Conservation (phyloP, 495 filamentous ascomycete genomes). For the Poronia punctata region DNA sequence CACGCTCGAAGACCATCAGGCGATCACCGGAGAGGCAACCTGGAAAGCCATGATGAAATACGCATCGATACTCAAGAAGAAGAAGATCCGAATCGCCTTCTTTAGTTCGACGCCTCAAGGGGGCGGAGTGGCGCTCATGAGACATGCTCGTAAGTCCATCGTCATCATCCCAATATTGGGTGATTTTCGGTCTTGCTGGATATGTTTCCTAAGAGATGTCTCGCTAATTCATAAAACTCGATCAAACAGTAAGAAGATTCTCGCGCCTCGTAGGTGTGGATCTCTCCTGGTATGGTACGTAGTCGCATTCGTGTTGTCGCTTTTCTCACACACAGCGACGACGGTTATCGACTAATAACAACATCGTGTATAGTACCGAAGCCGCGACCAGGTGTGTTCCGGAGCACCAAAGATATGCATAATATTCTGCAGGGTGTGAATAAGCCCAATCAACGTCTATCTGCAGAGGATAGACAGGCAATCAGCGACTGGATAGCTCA, state of each 20-base stretch:
- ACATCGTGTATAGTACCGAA: conserved; percentile 65
- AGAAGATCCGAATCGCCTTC: conserved; percentile 69
- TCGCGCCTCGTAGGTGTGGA: conserved; percentile 61
- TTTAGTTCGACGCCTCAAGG: conserved; percentile 84
- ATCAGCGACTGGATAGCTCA: conserved; percentile 70
- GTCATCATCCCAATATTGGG: no score
- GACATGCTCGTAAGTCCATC: conserved; percentile 56
- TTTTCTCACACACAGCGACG: no score
- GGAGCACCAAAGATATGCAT: conserved; percentile 85
- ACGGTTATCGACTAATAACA: no score
- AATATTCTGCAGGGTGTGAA: conserved; percentile 87
- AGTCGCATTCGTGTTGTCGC: background rate
- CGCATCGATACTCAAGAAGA: conserved; percentile 56
- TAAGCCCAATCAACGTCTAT: conserved; percentile 53
- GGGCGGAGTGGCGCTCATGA: conserved; percentile 83
- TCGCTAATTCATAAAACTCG: background rate
- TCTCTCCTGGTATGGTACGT: conserved; percentile 63
- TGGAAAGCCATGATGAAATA: conserved; percentile 67
- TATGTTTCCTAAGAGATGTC: no score
- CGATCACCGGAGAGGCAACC: conserved; percentile 53
- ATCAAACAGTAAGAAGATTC: conserved; percentile 54
- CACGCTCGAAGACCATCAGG: conserved; percentile 55
- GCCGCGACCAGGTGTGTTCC: conserved; percentile 76
- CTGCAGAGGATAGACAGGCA: conserved; percentile 48
- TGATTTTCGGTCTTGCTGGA: no score